Base-by-base conservation (phyloP, 352 stramenopile species). In the Phytophthora constricta region DNA sequence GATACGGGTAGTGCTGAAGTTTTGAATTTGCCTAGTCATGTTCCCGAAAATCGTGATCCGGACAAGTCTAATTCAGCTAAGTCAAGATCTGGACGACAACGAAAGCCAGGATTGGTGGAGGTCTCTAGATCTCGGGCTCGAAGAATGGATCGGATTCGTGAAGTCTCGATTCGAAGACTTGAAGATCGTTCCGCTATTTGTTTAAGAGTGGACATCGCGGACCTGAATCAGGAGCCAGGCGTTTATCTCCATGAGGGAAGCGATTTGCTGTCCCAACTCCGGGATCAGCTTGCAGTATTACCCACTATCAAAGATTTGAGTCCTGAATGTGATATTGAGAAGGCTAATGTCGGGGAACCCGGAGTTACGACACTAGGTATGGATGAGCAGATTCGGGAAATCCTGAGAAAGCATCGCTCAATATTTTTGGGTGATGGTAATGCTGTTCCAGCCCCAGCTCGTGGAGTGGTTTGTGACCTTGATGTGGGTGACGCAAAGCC, bases 221-320 rank as follows among this genome's bases (percentile, higher is more conserved):
- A 31, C 11, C 34, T 59, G 9, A 20, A 51, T 51, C 37, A 51
- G 1, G 53, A 60, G 28, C 23, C 53, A 0, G 47, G 23, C 1
- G 27, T 60, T n/a, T 62, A 53, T 16, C n/a, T 55, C 13, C 55
- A 54, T 34, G 55, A 62, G 33, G 55, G 55, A 2, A 47, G 27
- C n/a, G 55, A 62, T 20, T 28, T 62, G 31, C 43, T 62, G 2
- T 53, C 9, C 13, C 23, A 54, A 33, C 55, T 62, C 28, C 43
- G 55, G 19, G 16, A 48, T 4, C 42, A 55, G 16, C 28, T 54
- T 4, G 55, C 28, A 2, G 28, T 45, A 16, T 45, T 62, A 19
- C 55, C 42, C 3, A 45, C 50, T 7, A 16, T 62, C 3, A n/a
- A 31, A 33, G 55, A 62, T 2, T 14, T 54, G 3, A 48, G 55